phyloP scores from a whole-genome alignment of 495 filamentous ascomycete genomes.

The Penicillium mononematosum region DNA sequence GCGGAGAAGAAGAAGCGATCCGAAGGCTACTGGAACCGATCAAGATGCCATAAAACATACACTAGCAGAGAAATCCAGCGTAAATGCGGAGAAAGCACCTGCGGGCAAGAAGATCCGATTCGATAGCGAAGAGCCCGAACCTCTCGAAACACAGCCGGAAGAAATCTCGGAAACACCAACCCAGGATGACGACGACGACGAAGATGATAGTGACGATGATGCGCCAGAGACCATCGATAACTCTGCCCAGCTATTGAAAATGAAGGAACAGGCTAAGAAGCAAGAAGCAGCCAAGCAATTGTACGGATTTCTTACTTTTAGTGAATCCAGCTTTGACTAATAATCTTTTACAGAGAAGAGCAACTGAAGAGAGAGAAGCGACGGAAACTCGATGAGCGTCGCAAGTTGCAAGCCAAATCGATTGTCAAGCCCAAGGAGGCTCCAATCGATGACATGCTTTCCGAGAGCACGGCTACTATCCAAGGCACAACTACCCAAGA shows the following conservation, averaged over 20 bases:
- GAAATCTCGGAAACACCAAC: conserved; percentile 21
- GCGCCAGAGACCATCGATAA: conserved; percentile 53
- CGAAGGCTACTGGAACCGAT: conserved; percentile 18
- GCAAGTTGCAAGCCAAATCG: conserved; percentile 49
- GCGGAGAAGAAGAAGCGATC: conserved; percentile 37
- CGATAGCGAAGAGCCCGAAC: conserved; percentile 45
- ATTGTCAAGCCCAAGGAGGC: conserved; percentile 35
- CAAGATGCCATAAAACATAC: conserved; percentile 17
- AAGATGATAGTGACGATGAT: conserved; percentile 44
- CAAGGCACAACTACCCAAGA: conserved; percentile 45
- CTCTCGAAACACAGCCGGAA: conserved; percentile 25
- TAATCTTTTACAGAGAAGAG: conserved; percentile 35
- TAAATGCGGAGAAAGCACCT: conserved; percentile 18
- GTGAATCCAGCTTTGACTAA: conserved; percentile 20
- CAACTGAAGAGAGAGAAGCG: conserved; percentile 47
- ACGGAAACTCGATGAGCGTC: conserved; percentile 46
- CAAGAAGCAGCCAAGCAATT: conserved; percentile 37
- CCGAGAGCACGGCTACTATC: conserved; percentile 44
- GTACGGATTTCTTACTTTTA: conserved; percentile 20
- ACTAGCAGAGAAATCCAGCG: conserved; percentile 14
- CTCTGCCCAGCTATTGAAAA: conserved; percentile 40
- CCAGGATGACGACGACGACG: conserved; percentile 30
- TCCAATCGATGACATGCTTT: conserved; percentile 34
- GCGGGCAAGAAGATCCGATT: conserved; percentile 40
- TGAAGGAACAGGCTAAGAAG: conserved; percentile 44